Percentiles rank a stretch among this genome's conserved stretches.
Conservation (phyloP, 2,329 filamentous ascomycete species). For the Coniochaeta sp. region DNA sequence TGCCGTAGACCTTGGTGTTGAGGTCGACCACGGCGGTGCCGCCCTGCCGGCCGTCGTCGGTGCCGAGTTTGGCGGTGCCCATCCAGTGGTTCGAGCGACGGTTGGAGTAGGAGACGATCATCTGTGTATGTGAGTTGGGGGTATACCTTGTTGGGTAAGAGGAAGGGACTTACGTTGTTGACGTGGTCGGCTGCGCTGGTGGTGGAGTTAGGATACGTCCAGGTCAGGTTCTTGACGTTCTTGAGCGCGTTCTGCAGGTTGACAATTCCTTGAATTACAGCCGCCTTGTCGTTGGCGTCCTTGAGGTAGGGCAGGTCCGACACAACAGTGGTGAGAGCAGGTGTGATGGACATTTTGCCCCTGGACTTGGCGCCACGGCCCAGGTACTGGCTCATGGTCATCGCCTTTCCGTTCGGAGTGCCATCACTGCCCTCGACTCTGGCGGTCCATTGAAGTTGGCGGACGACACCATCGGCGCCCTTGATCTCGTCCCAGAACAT, state of each 20-base stretch:
- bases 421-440: conserved; percentile 51
- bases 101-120: conserved; percentile 29
- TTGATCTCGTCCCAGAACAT: conserved; percentile 53
- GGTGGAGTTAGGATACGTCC: conserved; percentile 38
- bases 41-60: conserved; percentile 36
- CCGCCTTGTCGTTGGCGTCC: conserved; percentile 46
- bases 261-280: conserved; percentile 50
- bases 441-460: conserved; percentile 59
- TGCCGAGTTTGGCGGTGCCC: conserved; percentile 48
- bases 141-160: neutral
- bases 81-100: conserved; percentile 37
- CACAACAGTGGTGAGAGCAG: conserved; percentile 45
- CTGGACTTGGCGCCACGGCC: conserved; percentile 50
- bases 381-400: conserved; percentile 34
- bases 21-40: conserved; percentile 48
- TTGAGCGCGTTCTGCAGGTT: conserved; percentile 43
- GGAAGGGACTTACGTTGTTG: conserved; percentile 25
- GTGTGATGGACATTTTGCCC: conserved; percentile 49
- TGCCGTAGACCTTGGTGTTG: conserved; percentile 50
- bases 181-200: conserved; percentile 44
- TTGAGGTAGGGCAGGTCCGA: conserved; percentile 48
- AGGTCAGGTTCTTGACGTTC: conserved; percentile 39
- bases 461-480: conserved; percentile 49
- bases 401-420: conserved; percentile 18
- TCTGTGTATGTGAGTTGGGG: conserved; percentile 11